These are phyloP conservation scores for Barnettozyma siamensis DNA, from an alignment of 805 yeast species.

Conservation along the genomic window DNA sequence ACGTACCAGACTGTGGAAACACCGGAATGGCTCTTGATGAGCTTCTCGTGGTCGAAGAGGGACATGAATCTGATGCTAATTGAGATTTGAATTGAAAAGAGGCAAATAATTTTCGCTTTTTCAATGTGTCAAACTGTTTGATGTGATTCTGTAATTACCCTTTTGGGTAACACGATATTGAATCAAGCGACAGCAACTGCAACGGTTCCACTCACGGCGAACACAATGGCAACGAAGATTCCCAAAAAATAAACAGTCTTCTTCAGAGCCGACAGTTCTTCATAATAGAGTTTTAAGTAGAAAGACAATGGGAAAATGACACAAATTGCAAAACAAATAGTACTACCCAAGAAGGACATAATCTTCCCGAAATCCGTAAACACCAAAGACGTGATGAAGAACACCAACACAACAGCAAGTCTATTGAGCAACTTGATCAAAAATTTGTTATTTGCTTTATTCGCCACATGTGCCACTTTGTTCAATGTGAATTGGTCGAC, in stretches of 20 bases:
- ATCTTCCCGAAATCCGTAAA: conserved; percentile 70
- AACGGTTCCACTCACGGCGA: conserved; percentile 22
- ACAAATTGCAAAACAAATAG: conserved; percentile 70
- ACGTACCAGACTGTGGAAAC: conserved; percentile 28
- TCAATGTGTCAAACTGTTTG: not conserved
- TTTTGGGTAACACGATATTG: not conserved
- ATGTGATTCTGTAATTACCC: conserved; percentile 5
- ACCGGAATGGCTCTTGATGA: conserved; percentile 21
- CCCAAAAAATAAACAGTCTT: conserved; percentile 12
- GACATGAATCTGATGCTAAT: not conserved
- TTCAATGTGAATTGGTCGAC: conserved; percentile 36
- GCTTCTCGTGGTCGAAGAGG: conserved; percentile 18
- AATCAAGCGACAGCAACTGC: conserved; percentile 20
- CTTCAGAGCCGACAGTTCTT: conserved; percentile 28
- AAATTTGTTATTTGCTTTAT: not conserved
- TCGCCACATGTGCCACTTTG: not conserved
- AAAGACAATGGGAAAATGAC: conserved; percentile 63
- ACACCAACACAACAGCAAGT: conserved; percentile 23
- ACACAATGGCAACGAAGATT: conserved; percentile 5
- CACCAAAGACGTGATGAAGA: conserved; percentile 47
- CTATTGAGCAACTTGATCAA: conserved; percentile 14
- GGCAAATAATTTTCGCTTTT: not conserved
- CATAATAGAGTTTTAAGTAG: conserved; percentile 45
- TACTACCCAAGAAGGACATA: conserved; percentile 68
- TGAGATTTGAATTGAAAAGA: too few relatives aligned